Conservation (phyloP, 345 rosid species). For the Schrenkiella parvula region DNA sequence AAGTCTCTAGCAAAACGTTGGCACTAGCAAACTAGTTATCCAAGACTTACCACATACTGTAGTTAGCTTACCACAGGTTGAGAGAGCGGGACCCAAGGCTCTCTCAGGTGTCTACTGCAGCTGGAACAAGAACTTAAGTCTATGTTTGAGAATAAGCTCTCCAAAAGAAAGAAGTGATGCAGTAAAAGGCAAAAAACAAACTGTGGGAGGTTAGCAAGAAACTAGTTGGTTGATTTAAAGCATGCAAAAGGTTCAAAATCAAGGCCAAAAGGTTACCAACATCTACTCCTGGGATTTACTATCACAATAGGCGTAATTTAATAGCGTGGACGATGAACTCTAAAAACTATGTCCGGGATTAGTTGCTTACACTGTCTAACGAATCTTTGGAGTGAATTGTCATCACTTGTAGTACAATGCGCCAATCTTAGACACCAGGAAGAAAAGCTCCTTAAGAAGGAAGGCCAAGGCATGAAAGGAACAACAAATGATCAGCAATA, state of each 20-base stretch:
- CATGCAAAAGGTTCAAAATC: not conserved
- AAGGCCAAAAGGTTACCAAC: too few species aligned
- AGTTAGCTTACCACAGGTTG: conserved; percentile 38
- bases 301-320: not conserved
- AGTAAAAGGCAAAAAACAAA: conserved; percentile 48
- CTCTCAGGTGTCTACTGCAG: conserved; percentile 75
- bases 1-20: not conserved
- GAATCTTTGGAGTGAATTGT: conserved; percentile 10
- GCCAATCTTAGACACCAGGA: conserved; percentile 14
- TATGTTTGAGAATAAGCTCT: conserved; percentile 62
- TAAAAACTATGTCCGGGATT: not conserved
- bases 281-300: not conserved
- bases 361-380: conserved; percentile 27
- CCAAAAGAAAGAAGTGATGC: conserved; percentile 60
- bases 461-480: conserved; percentile 16
- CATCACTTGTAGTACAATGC: conserved; percentile 6
- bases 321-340: not conserved
- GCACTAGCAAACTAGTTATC: not conserved
- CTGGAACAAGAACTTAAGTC: conserved; percentile 64
- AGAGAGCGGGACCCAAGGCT: conserved; percentile 64
- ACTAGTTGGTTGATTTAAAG: conserved; percentile 21
- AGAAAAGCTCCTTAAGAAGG: conserved; percentile 7
- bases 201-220: conserved; percentile 19
- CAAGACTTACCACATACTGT: not conserved
- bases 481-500: not conserved